Conservation (phyloP, 108 stramenopile species). For the Asterionellopsis glacialis region DNA sequence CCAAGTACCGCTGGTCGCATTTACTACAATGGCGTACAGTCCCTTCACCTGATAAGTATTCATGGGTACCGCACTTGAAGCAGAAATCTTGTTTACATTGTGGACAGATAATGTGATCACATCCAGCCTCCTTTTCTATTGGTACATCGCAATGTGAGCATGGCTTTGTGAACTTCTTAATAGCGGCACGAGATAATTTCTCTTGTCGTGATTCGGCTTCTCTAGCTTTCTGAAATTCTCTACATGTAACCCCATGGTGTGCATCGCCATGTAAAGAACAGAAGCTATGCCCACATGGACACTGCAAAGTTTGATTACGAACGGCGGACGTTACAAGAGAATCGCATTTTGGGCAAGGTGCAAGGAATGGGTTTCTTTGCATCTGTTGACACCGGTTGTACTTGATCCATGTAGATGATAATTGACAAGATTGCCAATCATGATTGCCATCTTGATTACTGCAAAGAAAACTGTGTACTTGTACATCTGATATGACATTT, state of each 20-base stretch:
- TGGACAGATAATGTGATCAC: constrained; percentile 46
- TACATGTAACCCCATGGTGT: too few species aligned
- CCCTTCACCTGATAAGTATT: constrained; percentile 15
- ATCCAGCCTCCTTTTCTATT: constrained; percentile 30
- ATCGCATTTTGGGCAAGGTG: constrained; percentile 23
- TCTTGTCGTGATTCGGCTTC: background rate
- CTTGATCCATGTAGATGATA: background rate
- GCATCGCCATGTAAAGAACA: constrained; percentile 12
- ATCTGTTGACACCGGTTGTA: constrained; percentile 17
- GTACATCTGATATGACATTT: too few species aligned
- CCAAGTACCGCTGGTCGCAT: constrained; percentile 31
- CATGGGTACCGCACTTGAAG: constrained; percentile 35
- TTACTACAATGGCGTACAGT: constrained; percentile 26
- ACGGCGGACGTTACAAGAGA: constrained; percentile 9
- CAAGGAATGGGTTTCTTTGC: constrained; percentile 14
- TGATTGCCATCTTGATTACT: too few species aligned
- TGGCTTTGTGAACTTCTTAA: constrained; percentile 23
- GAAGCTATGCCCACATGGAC: constrained; percentile 18
- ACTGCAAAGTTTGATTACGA: background rate
- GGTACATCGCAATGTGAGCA: constrained; percentile 35
- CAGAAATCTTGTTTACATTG: constrained; percentile 37
- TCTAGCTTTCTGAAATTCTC: too few species aligned
- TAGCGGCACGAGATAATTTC: background rate
- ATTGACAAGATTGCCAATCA: too few species aligned
- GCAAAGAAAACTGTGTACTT: too few species aligned